Percentiles rank a stretch among this genome's conserved stretches.
Evolutionary conservation across 495 filamentous ascomycete species (phyloP).

Genomic region (Lepidopterella palustris): DNA sequence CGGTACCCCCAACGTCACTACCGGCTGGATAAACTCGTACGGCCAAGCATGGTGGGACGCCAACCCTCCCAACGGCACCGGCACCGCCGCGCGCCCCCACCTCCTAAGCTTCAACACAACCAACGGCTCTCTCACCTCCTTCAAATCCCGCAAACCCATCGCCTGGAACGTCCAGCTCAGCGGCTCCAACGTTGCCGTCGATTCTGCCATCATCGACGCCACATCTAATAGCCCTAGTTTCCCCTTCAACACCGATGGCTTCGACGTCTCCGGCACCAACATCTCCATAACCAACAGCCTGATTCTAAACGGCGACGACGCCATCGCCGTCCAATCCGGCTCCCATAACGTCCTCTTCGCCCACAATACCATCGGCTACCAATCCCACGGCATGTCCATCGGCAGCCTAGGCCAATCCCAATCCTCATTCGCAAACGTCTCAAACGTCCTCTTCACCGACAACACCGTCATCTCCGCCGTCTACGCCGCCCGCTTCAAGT

Average conservation of each 20-base stretch:
- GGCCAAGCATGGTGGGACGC: conserved; percentile 45
- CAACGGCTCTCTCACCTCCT: conserved; percentile 34
- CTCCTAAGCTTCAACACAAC: conserved; percentile 39
- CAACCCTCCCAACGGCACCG: conserved; percentile 37
- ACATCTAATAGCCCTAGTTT: conserved; percentile 36
- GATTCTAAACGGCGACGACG: conserved; percentile 44
- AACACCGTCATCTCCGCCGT: conserved; percentile 39
- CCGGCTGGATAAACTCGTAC: conserved; percentile 44
- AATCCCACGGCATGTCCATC: conserved; percentile 42
- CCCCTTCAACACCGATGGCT: conserved; percentile 44
- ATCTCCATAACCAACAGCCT: conserved; percentile 37
- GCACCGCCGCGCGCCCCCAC: conserved; percentile 37
- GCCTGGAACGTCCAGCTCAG: conserved; percentile 41
- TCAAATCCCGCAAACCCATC: conserved; percentile 42
- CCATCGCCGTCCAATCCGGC: conserved; percentile 37
- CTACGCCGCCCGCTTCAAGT: conserved; percentile 35
- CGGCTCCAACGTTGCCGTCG: conserved; percentile 38
- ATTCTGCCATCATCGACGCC: conserved; percentile 41
- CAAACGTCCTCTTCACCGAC: conserved; percentile 39
- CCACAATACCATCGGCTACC: conserved; percentile 38
- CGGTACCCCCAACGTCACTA: conserved; percentile 26
- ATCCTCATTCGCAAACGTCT: conserved; percentile 33
- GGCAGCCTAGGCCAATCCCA: conserved; percentile 39
- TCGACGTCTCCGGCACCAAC: conserved; percentile 37
- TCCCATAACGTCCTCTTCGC: conserved; percentile 39